Evolutionary conservation across 2,329 filamentous ascomycete species (phyloP).

Genomic region (Ascochyta rabiei): DNA sequence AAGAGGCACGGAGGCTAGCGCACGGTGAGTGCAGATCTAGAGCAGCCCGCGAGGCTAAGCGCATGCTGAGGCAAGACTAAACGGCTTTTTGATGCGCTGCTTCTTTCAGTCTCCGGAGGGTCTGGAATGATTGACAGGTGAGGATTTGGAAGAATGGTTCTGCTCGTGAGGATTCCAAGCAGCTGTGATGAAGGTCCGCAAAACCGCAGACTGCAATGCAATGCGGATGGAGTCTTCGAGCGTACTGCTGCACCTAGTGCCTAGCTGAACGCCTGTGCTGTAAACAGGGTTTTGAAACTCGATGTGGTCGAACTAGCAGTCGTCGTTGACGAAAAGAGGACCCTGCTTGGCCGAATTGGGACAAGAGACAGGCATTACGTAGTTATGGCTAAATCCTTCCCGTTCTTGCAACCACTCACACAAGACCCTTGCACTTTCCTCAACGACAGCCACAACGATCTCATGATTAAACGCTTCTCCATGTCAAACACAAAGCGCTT

Average conservation of each 20-base stretch:
- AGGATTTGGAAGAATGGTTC: no score
- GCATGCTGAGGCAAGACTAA: not conserved
- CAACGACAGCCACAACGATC: not conserved
- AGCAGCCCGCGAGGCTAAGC: not conserved
- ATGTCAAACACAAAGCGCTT: not conserved
- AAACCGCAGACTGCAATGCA: not conserved
- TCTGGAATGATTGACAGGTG: no score
- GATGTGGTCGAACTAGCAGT: not conserved
- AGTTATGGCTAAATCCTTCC: not conserved
- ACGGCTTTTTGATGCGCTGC: not conserved
- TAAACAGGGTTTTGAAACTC: constrained; percentile 2
- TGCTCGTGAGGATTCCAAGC: no score
- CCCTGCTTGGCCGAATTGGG: constrained; percentile 6
- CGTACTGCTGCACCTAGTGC: not conserved
- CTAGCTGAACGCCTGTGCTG: not conserved
- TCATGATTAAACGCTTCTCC: not conserved
- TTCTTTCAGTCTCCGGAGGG: not conserved
- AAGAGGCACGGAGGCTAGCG: not conserved
- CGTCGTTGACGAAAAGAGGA: constrained; percentile 9
- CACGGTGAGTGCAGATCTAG: not conserved
- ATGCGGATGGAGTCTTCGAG: not conserved
- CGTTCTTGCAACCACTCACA: not conserved
- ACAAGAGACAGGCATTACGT: constrained; percentile 1
- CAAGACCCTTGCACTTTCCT: not conserved
- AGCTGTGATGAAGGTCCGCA: no score